Conservation (phyloP, 352 stramenopile species). For the Globisporangium rhizosaccharum region DNA sequence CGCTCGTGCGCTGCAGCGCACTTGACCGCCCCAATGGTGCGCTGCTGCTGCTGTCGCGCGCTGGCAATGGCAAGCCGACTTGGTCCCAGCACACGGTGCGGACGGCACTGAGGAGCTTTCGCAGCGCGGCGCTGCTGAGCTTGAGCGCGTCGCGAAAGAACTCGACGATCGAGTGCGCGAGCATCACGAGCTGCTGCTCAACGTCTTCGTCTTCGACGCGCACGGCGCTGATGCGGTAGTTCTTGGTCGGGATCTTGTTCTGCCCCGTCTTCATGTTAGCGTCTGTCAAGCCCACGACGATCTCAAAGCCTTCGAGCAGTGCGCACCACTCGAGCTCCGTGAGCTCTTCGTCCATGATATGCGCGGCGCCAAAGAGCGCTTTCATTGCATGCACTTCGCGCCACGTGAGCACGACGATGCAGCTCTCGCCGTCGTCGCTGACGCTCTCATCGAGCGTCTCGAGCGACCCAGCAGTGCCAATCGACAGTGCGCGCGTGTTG, state of each 20-base stretch:
- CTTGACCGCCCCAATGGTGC: neutral
- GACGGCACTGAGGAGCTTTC: constrained; percentile 55
- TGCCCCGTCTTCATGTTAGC: constrained; percentile 67
- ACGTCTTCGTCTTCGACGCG: constrained; percentile 82
- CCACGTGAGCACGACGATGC: constrained; percentile 65
- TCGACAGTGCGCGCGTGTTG: constrained; percentile 28
- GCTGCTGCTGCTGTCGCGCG: constrained; percentile 1
- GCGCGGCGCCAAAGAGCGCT: constrained; percentile 70
- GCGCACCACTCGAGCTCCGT: constrained; percentile 69
- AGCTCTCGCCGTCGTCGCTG: constrained; percentile 58
- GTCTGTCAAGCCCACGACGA: constrained; percentile 70
- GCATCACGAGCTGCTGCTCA: constrained; percentile 82
- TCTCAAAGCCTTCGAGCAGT: constrained; percentile 76
- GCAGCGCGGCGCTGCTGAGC: constrained; percentile 51
- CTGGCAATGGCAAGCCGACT: constrained; percentile 45
- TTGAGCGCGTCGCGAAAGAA: constrained; percentile 75
- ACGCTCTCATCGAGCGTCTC: constrained; percentile 35
- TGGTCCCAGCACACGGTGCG: constrained; percentile 67
- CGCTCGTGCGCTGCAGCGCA: neutral
- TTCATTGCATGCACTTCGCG: constrained; percentile 88
- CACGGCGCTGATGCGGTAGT: constrained; percentile 66
- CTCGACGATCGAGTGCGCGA: constrained; percentile 81
- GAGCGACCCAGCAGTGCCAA: constrained; percentile 12
- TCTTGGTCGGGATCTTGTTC: constrained; percentile 69
- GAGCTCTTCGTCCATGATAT: constrained; percentile 85